Evolutionary conservation across 805 yeast species (phyloP).

Genomic region (Wickerhamomyces mucosus): DNA sequence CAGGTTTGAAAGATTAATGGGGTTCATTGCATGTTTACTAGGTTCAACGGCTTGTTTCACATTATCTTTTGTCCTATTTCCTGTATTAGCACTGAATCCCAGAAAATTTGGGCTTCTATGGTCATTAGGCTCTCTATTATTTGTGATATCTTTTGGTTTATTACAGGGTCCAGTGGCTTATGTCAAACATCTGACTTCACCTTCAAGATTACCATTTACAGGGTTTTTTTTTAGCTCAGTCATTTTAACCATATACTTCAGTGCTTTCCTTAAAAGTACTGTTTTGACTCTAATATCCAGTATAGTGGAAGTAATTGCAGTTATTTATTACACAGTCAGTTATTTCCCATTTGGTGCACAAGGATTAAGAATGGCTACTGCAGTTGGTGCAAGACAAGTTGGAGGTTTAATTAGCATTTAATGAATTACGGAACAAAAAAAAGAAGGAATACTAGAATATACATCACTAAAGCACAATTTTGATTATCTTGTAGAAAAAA

Average conservation of each 20-base stretch:
- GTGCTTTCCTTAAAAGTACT: conserved; percentile 59
- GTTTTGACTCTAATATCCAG: conserved; percentile 70
- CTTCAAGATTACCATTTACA: conserved; percentile 73
- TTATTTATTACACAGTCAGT: conserved; percentile 82
- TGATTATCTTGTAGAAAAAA: too few species aligned
- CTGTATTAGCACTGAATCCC: conserved; percentile 83
- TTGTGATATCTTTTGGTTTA: conserved; percentile 82
- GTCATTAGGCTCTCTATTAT: conserved; percentile 85
- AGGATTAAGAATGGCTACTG: conserved; percentile 48
- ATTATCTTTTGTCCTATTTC: conserved; percentile 75
- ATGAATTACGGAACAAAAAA: neutral
- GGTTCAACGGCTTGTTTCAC: conserved; percentile 78
- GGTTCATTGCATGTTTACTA: conserved; percentile 66
- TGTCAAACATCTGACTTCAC: conserved; percentile 60
- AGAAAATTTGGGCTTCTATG: conserved; percentile 84
- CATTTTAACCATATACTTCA: conserved; percentile 65
- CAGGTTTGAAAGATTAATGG: conserved; percentile 69
- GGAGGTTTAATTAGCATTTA: conserved; percentile 14
- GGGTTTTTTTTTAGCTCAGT: conserved; percentile 75
- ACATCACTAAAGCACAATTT: too few species aligned
- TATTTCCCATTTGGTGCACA: conserved; percentile 95
- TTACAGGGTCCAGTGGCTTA: conserved; percentile 89
- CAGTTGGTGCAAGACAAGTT: conserved; percentile 44
- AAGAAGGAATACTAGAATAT: too few species aligned
- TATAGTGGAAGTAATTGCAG: conserved; percentile 70